Conservation (phyloP, 164 flowering plant genomes). For the Stephania cephalantha region DNA sequence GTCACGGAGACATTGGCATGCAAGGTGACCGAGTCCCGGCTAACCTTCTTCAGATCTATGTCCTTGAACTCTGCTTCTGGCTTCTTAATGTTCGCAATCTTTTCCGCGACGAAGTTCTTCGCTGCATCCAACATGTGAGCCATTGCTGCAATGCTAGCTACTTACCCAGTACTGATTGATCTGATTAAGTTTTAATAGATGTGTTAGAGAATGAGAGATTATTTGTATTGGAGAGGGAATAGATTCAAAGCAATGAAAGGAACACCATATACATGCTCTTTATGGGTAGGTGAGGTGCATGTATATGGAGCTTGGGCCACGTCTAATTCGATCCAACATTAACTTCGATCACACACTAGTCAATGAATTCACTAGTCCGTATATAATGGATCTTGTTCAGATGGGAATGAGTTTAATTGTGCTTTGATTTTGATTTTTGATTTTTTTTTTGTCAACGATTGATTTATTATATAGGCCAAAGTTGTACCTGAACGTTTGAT, state of each 20-base stretch:
- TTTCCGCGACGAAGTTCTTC: slow-evolving; percentile 55
- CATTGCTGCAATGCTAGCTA: slow-evolving; percentile 17
- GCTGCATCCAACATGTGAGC: slow-evolving; percentile 49
- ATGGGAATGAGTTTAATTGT: background rate
- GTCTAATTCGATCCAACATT: background rate
- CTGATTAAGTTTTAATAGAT: background rate
- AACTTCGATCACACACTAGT: background rate
- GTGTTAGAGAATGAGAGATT: background rate
- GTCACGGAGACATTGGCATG: slow-evolving; percentile 38
- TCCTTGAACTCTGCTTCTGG: slow-evolving; percentile 60
- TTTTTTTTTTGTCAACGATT: no score
- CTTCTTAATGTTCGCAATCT: slow-evolving; percentile 49
- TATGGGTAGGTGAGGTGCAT: background rate
- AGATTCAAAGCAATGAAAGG: background rate
- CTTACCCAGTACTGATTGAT: background rate
- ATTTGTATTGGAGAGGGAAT: background rate
- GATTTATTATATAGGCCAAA: no score
- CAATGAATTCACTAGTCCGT: no score
- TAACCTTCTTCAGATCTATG: slow-evolving; percentile 46
- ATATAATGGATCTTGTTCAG: no score
- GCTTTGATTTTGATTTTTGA: no score
- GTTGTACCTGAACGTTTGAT: no score
- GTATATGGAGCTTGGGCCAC: background rate
- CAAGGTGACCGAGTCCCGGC: slow-evolving; percentile 37
- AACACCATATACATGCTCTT: background rate